Base-by-base conservation (phyloP, 352 stramenopile species). In the Globisporangium barbulae region DNA sequence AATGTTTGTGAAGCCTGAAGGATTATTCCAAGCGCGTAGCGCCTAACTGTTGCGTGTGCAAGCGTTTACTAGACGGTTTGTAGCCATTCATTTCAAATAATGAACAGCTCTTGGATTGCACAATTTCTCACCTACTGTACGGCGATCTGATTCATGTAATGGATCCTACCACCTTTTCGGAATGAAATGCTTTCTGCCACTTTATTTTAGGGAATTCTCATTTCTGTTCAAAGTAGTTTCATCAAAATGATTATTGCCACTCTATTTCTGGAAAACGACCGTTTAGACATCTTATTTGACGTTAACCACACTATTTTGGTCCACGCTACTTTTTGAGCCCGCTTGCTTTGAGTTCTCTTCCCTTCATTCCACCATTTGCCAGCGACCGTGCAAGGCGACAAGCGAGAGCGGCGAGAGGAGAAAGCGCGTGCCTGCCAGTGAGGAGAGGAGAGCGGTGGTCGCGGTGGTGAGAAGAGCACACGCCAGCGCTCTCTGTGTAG, bases 41-140 rank as follows among this genome's bases (percentile, higher is more conserved):
- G 8, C 8, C 15, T 21, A 31, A 52, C 45, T 52, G n/a, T 8
- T 10, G 9, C 31, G 31, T 37, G 2, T 37, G 31, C 31, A 37
- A 37, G 31, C 9, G 9, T 8, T 5, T 8, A 37, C 6, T 37
- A 10, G 48, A 1, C 12, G 7, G 30, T 53, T 37, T 53, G 48
- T 9, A 53, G 48, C 48, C 48, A 54, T 54, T 54, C 48, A 54
- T 54, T 54, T 54, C 22, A 45, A n/a, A n/a, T 45, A 8, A 37
- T 10, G 31, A 37, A 37, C 31, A 37, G 39, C 37, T 15, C 1
- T 42, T 42, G 37, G 31, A 37, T 37, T 37, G 31, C 31, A 42
- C 10, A 13, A 42, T 42, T 42, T 2, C 2, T n/a, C n/a, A n/a
- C n/a, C n/a, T n/a, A n/a, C 31, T 2, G 31, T 35, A 2, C 31